Conservation (phyloP, 192 early-diverging fungal species). For the Powellomyces hirtus region DNA sequence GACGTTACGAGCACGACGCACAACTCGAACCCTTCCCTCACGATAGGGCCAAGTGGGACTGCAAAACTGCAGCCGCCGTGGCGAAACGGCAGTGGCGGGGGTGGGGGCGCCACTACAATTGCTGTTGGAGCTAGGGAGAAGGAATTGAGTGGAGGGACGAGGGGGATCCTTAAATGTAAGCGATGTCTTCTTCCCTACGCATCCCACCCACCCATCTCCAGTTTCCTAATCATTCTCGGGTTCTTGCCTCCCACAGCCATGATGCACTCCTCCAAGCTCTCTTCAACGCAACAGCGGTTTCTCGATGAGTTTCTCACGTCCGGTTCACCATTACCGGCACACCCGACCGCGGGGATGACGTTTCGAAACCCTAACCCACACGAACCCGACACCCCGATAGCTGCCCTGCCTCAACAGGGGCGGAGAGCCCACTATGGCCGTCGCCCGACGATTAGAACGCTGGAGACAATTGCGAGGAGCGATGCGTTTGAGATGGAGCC, state of each 20-base stretch:
- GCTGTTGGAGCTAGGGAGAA: constrained; percentile 10
- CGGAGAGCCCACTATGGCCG: constrained; percentile 7
- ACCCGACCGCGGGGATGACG: constrained; percentile 19
- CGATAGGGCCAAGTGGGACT: too few relatives aligned
- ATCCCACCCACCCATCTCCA: too few relatives aligned
- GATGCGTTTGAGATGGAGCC: constrained; percentile 40
- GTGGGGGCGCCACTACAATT: constrained; percentile 5
- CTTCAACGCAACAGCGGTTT: constrained; percentile 36
- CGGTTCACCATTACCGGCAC: constrained; percentile 25
- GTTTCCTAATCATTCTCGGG: neutral
- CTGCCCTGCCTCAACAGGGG: neutral
- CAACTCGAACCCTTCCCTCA: too few relatives aligned
- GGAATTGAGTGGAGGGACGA: constrained; percentile 35
- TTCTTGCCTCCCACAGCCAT: constrained; percentile 29
- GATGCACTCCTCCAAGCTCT: constrained; percentile 51
- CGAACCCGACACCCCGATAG: neutral
- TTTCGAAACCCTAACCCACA: neutral
- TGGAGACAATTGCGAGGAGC: constrained; percentile 26
- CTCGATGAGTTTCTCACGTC: constrained; percentile 32
- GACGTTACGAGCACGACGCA: too few relatives aligned
- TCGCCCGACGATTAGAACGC: constrained; percentile 30
- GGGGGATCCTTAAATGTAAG: constrained; percentile 44
- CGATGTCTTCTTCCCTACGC: too few relatives aligned
- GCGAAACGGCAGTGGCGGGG: constrained; percentile 2
- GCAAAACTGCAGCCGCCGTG: constrained; percentile 22